Percentiles rank a stretch among this genome's conserved stretches.
These are phyloP conservation scores for Rhododendron kiyosumense DNA, from an alignment of 148 eudicot species.

Conservation along the genomic window DNA sequence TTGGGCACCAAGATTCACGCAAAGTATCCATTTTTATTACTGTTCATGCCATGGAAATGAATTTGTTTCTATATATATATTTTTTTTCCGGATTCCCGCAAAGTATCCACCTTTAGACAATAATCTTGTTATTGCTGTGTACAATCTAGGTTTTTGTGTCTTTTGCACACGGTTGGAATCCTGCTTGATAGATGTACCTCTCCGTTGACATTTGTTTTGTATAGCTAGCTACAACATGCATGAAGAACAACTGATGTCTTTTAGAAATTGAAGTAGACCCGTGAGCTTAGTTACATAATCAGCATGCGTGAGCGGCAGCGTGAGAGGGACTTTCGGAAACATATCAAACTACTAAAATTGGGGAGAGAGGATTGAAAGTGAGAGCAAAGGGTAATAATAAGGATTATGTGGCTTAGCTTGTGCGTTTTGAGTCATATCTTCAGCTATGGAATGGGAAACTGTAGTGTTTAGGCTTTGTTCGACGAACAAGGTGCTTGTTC, in stretches of 20 bases:
- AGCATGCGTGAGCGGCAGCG: not conserved
- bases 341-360: not conserved
- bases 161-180: not conserved
- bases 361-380: not conserved
- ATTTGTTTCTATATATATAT: not conserved
- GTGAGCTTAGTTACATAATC: not conserved
- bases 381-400: not conserved
- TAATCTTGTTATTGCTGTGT: not conserved
- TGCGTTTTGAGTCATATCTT: not conserved
- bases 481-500: not conserved
- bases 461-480: not conserved
- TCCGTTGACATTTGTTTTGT: not conserved
- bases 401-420: not conserved
- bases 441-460: not conserved
- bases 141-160: not conserved
- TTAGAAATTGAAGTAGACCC: not conserved
- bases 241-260: not conserved
- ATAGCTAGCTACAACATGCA: not conserved
- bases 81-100: too few relatives aligned
- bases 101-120: too few relatives aligned
- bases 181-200: not conserved
- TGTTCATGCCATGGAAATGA: not conserved
- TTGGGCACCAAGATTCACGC: not conserved
- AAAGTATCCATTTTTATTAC: not conserved
- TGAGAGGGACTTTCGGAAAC: not conserved